These are phyloP conservation scores for Vigna unguiculata DNA, from an alignment of 306 rosid genomes.

Conservation along the genomic window DNA sequence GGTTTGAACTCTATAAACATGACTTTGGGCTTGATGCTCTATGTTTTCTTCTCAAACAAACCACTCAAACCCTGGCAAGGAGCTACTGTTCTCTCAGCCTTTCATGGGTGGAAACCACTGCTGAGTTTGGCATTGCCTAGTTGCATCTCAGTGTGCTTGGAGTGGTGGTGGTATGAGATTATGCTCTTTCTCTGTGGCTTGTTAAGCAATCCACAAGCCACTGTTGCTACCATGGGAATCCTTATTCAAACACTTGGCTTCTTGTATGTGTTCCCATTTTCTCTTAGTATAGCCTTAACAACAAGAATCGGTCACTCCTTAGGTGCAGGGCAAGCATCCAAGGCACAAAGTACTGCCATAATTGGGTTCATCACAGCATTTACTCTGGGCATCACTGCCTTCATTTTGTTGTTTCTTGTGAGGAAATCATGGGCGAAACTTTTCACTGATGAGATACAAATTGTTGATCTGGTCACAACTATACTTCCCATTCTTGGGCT, in stretches of 20 bases:
- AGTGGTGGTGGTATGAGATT: slow-evolving; percentile 99
- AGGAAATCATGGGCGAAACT: slow-evolving; percentile 68
- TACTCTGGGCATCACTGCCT: slow-evolving; percentile 55
- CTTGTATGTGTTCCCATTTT: slow-evolving; percentile 74
- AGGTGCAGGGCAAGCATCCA: slow-evolving; percentile 75
- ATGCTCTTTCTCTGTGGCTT: slow-evolving; percentile 88
- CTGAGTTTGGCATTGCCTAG: slow-evolving; percentile 78
- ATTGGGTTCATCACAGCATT: slow-evolving; percentile 66
- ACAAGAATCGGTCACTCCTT: slow-evolving; percentile 81
- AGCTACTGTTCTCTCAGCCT: slow-evolving; percentile 49
- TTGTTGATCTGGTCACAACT: slow-evolving; percentile 61
- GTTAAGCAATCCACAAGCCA: slow-evolving; percentile 71
- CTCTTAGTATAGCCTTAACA: slow-evolving; percentile 65
- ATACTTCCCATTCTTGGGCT: slow-evolving; percentile 80
- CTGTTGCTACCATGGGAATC: slow-evolving; percentile 90
- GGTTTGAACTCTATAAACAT: slow-evolving; percentile 77
- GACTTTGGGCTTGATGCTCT: slow-evolving; percentile 61
- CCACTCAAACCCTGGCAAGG: slow-evolving; percentile 89
- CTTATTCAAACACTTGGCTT: slow-evolving; percentile 87
- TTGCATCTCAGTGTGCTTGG: slow-evolving; percentile 79
- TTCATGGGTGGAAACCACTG: slow-evolving; percentile 75
- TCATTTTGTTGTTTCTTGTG: slow-evolving; percentile 47
- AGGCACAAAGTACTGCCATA: slow-evolving; percentile 66
- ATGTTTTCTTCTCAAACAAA: slow-evolving; percentile 61
- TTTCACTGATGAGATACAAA: slow-evolving; percentile 74